phyloP scores from a whole-genome alignment of 371 early-diverging fungal genomes.

The Zopfochytrium polystomum region DNA sequence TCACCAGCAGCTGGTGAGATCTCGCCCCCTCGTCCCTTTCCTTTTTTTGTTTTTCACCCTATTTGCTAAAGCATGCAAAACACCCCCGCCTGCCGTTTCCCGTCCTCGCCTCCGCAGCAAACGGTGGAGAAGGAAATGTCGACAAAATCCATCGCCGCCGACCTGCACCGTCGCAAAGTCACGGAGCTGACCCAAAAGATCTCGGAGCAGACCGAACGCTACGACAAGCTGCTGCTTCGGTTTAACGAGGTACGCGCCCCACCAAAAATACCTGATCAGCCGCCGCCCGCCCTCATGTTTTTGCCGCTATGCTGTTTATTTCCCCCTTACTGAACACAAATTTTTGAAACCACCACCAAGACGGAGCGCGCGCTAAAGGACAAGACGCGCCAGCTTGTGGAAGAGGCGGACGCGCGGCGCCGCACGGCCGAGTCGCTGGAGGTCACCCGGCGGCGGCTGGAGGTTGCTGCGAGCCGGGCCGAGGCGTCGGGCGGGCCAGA shows the following conservation, averaged over 20 bases:
- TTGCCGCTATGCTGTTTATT: not conserved
- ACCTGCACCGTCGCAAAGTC: slow-evolving; percentile 49
- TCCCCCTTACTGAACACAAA: slow-evolving; percentile 1
- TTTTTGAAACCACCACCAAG: slow-evolving; percentile 20
- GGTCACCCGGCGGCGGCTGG: slow-evolving; percentile 55
- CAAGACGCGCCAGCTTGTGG: slow-evolving; percentile 54
- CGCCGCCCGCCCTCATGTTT: not conserved
- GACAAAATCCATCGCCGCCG: slow-evolving; percentile 45
- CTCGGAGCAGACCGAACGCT: slow-evolving; percentile 44
- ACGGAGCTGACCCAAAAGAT: slow-evolving; percentile 49
- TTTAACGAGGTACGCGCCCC: slow-evolving; percentile 47
- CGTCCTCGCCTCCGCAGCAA: slow-evolving; percentile 19
- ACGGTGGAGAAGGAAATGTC: slow-evolving; percentile 49
- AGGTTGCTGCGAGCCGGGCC: slow-evolving; percentile 34
- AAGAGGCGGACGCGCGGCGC: slow-evolving; percentile 53
- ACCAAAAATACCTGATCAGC: not conserved
- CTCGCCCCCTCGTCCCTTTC: slow-evolving; percentile 4
- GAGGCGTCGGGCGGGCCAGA: slow-evolving; percentile 24
- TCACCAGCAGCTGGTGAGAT: slow-evolving; percentile 59
- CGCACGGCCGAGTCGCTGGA: slow-evolving; percentile 57
- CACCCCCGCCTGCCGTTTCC: no score
- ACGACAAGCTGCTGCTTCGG: slow-evolving; percentile 31
- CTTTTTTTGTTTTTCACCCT: not conserved
- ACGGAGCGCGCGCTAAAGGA: slow-evolving; percentile 48
- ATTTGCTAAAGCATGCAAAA: no score